Evolutionary conservation across 345 rosid genomes (phyloP).

Genomic region (Clarkia xantiana): DNA sequence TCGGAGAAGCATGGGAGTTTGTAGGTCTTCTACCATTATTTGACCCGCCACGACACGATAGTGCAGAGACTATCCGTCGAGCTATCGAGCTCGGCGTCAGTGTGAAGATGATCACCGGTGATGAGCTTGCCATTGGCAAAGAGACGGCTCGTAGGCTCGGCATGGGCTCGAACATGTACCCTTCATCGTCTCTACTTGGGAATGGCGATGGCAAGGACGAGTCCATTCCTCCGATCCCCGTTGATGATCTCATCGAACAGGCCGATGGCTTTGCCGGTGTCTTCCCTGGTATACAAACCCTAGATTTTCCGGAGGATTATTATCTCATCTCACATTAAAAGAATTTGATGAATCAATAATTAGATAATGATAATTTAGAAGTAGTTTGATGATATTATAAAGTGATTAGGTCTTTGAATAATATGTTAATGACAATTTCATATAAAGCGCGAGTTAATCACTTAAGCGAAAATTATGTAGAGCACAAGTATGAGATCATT

Average conservation of each 20-base stretch:
- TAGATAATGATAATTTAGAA: no score
- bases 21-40: constrained; percentile 88
- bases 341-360: no score
- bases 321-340: no score
- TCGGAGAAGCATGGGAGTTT: constrained; percentile 72
- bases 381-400: no score
- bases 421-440: no score
- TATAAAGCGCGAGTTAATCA: no score
- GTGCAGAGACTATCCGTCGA: constrained; percentile 64
- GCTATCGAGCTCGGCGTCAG: constrained; percentile 79
- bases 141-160: constrained; percentile 89
- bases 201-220: constrained; percentile 39
- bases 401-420: no score
- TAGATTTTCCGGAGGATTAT: no score
- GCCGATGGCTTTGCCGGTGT: constrained; percentile 88
- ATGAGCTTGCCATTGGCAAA: constrained; percentile 77
- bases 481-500: constrained; percentile 72
- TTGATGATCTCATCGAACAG: constrained; percentile 64
- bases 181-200: constrained; percentile 60
- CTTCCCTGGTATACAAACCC: constrained; percentile 45
- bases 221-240: constrained; percentile 33
- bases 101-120: constrained; percentile 87
- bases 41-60: constrained; percentile 84
- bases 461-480: constrained; percentile 12
- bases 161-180: constrained; percentile 83